Evolutionary conservation across 2,329 filamentous ascomycete species (phyloP), one percentile per base, ranked within the genome.

Genomic region (Calonectria henricotiae): DNA sequence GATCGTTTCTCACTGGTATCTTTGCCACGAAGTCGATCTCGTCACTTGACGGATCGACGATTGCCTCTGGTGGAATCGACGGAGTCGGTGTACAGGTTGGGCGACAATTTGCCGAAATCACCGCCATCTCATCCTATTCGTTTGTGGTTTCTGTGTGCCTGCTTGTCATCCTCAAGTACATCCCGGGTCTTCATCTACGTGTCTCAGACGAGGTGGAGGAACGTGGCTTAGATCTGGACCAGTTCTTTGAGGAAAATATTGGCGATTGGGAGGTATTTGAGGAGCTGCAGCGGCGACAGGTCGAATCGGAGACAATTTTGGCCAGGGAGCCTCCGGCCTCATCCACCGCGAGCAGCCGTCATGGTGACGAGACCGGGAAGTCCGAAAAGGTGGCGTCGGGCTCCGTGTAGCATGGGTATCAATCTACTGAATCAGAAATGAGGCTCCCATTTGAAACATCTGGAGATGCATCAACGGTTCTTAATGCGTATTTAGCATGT

Each of bases 1-100:
- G 88, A 37, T 85, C 87, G 37, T 83, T 90, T 67, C 78, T 90
- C 39, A 90, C 88, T 0, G 89, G 89, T 15, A 83, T 90, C 69
- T 90, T 90, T 68, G 88, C 88, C 0, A 84, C 86, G 6, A 71
- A 76, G 20, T 79, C 77, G 78, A 84, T 89, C n/a, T 83, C 84
- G 8, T 83, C 84, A 15, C 84, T 89, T 25, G 88, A 90, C 64
- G 88, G 88, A 7, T 81, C 80, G 4, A 85, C 82, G 2, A 75
- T 71, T 13, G 67, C 70, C 1, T 67, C 70, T 1, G 70, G 70
- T n/a, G 70, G 41, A 12, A 71, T 71, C 41, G 70, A 71, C 20
- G 70, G 70, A 4, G 63, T 64, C 11, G 70, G 70, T 17, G 39
- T 71, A 27, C 70, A 71, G 17, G 58, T 71, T 13, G 70, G 67